phyloP scores from a whole-genome alignment of 257 asterid genomes.

The Capsicum pubescens region DNA sequence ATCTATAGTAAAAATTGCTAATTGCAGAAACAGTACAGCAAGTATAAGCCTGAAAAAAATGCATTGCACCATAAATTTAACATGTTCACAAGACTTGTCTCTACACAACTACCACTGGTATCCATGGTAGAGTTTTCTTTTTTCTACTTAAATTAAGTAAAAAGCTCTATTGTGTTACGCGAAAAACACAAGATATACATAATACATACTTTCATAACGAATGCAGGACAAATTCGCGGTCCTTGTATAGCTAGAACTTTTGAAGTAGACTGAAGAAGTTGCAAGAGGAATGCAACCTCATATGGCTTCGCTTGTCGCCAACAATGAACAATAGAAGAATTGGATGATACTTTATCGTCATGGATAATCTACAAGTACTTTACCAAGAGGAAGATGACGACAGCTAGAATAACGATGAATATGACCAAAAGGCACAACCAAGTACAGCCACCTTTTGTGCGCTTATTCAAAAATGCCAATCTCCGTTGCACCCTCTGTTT shows the following conservation, averaged over 20 bases:
- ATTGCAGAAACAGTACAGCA: background rate
- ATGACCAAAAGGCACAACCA: conserved; percentile 35
- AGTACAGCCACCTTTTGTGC: conserved; percentile 36
- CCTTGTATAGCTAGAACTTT: background rate
- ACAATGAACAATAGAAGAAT: conserved; percentile 3
- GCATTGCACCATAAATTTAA: conserved; percentile 22
- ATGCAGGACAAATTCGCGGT: background rate
- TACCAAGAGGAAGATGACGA: conserved; percentile 22
- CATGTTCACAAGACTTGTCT: background rate
- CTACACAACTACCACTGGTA: background rate
- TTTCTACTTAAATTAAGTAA: background rate
- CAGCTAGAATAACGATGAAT: conserved; percentile 28
- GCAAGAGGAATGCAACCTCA: conserved; percentile 3
- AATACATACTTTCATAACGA: background rate
- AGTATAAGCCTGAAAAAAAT: conserved; percentile 8
- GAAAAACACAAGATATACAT: conserved; percentile 1
- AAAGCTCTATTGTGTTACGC: background rate
- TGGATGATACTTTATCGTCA: background rate
- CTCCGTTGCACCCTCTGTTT: conserved; percentile 33
- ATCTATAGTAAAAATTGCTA: background rate
- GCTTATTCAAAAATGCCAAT: conserved; percentile 34
- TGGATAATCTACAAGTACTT: conserved; percentile 28
- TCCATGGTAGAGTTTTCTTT: background rate
- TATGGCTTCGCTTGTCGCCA: conserved; percentile 4
- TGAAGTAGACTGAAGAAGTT: conserved; percentile 12